These are phyloP conservation scores for Pythium chondricola DNA, from an alignment of 352 stramenopile genomes.

Conservation along the genomic window DNA sequence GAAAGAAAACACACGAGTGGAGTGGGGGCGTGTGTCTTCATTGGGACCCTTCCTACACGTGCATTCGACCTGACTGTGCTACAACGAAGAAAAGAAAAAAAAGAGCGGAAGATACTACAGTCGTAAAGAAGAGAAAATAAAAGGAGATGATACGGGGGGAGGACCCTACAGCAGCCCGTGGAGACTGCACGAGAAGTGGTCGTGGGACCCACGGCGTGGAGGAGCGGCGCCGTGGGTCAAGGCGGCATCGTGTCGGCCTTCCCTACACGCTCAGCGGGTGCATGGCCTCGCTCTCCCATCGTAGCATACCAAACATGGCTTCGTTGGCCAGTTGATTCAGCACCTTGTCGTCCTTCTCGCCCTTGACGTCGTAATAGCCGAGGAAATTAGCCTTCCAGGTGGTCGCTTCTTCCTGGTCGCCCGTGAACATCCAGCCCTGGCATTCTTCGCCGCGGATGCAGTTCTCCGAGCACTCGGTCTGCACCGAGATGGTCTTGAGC, in stretches of 20 bases:
- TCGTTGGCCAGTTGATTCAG: conserved; percentile 79
- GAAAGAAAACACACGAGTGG: no score
- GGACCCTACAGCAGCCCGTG: no score
- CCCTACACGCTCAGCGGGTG: conserved; percentile 65
- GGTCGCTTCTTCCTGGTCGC: conserved; percentile 49
- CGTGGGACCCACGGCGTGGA: no score
- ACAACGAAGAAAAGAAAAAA: conserved; percentile 1
- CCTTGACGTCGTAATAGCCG: conserved; percentile 80
- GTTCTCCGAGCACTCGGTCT: conserved; percentile 67
- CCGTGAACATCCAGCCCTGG: conserved; percentile 82
- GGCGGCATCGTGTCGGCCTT: no score
- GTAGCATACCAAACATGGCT: conserved; percentile 81
- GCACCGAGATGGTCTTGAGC: conserved; percentile 64
- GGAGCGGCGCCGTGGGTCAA: no score
- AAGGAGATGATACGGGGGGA: no score
- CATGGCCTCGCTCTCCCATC: conserved; percentile 84
- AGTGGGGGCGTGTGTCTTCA: no score
- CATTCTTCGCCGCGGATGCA: conserved; percentile 78
- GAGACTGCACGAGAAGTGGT: no score
- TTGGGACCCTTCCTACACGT: no score
- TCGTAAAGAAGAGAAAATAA: conserved; percentile 6
- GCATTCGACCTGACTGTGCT: no score
- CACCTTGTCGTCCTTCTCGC: conserved; percentile 80
- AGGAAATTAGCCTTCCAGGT: conserved; percentile 76
- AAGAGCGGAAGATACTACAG: background rate